A percentile compares a stretch with the other conserved stretches of the same genome.
These are phyloP conservation scores for Trichoderma citrinoviride DNA, from an alignment of 2,329 filamentous ascomycete genomes.

Conservation along the genomic window DNA sequence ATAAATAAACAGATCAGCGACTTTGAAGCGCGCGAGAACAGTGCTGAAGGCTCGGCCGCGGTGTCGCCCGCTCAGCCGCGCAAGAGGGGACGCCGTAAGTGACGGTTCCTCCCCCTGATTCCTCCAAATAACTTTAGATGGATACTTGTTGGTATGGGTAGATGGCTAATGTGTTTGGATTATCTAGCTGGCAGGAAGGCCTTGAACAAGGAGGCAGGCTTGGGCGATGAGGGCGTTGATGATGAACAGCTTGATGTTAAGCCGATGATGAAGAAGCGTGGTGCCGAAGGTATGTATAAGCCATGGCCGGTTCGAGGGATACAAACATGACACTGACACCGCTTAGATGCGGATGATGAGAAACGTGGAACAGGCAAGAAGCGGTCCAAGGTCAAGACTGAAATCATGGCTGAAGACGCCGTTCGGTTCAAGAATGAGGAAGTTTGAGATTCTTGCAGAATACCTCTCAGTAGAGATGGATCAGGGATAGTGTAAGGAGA, in stretches of 20 bases:
- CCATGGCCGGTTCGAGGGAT: background rate
- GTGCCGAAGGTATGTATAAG: background rate
- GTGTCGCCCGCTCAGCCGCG: slow-evolving; percentile 19
- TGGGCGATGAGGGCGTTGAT: background rate
- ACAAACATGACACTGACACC: background rate
- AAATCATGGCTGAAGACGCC: background rate
- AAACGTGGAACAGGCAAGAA: background rate
- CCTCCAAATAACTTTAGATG: background rate
- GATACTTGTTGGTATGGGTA: background rate
- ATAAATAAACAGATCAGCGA: slow-evolving; percentile 36
- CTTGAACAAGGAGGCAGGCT: background rate
- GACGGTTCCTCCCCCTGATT: background rate
- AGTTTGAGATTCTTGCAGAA: background rate
- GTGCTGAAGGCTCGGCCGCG: background rate
- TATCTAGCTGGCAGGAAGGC: slow-evolving; percentile 1
- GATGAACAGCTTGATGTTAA: background rate
- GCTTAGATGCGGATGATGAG: background rate
- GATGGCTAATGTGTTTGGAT: background rate
- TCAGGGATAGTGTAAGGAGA: background rate
- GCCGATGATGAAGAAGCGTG: background rate
- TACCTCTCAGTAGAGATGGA: background rate
- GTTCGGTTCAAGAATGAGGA: background rate
- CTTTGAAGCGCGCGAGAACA: background rate
- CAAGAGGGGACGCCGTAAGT: background rate
- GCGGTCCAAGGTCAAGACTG: background rate